Percentiles rank a stretch among this genome's conserved stretches.
phyloP scores from a whole-genome alignment of 352 stramenopile species.

The Pythium chondricola region DNA sequence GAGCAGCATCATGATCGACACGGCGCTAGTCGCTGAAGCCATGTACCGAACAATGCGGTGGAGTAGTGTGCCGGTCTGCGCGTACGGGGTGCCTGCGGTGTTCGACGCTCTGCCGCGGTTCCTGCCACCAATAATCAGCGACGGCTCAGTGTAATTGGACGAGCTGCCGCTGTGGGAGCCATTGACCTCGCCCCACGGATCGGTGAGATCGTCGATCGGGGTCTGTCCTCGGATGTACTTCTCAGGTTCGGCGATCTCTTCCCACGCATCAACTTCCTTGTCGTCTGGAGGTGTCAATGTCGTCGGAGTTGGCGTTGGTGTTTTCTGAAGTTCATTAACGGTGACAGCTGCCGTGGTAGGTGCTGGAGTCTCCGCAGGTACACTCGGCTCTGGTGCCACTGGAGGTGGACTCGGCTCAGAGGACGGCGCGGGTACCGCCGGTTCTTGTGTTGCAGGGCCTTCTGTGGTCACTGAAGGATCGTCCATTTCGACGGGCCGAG shows the following conservation, averaged over 20 bases:
- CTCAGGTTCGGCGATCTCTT: slow-evolving; percentile 1
- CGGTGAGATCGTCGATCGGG: slow-evolving; percentile 4
- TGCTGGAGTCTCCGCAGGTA: too few relatives aligned
- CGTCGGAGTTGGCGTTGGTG: not conserved
- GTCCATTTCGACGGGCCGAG: too few relatives aligned
- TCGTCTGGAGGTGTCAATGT: not conserved
- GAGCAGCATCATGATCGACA: slow-evolving; percentile 43
- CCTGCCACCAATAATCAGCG: slow-evolving; percentile 48
- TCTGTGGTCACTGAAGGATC: too few relatives aligned
- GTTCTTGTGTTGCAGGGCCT: too few relatives aligned
- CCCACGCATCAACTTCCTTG: slow-evolving; percentile 3
- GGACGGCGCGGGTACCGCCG: too few relatives aligned
- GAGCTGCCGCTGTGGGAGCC: slow-evolving; percentile 5
- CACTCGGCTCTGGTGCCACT: too few relatives aligned
- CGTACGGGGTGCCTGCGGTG: slow-evolving; percentile 30
- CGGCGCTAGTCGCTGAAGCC: slow-evolving; percentile 39
- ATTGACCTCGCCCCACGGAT: slow-evolving; percentile 8
- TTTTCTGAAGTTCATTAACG: too few relatives aligned
- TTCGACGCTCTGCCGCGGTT: slow-evolving; percentile 37
- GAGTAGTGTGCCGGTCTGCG: slow-evolving; percentile 28
- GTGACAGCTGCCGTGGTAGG: too few relatives aligned
- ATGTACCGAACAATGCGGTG: slow-evolving; percentile 48
- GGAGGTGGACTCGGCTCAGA: too few relatives aligned
- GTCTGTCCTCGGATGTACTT: slow-evolving; percentile 19
- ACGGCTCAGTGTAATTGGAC: slow-evolving; percentile 5